A percentile compares a stretch with the other conserved stretches of the same genome.
These are phyloP conservation scores for Erigeron canadensis DNA, from an alignment of 129 eudicot genomes.

Conservation along the genomic window DNA sequence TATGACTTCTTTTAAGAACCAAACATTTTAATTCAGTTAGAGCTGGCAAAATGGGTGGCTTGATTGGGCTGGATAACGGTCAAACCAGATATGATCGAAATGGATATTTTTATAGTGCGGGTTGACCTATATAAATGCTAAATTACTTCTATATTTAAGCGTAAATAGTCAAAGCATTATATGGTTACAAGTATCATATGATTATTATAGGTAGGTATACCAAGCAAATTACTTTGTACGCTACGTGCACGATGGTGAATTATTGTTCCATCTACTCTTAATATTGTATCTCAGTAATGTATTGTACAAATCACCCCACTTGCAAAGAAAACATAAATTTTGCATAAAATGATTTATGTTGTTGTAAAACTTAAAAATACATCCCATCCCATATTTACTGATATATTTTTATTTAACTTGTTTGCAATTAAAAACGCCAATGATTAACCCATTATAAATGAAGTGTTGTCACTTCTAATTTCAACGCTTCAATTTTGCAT, in stretches of 20 bases:
- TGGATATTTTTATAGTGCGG: neutral
- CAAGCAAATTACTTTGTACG: too few species aligned
- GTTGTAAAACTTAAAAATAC: too few species aligned
- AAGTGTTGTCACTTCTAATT: neutral
- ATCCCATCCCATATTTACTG: neutral
- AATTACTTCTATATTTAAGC: neutral
- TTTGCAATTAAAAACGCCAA: neutral
- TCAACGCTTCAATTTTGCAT: neutral
- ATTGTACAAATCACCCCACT: too few species aligned
- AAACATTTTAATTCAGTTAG: neutral
- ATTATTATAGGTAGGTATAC: neutral
- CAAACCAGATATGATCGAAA: neutral
- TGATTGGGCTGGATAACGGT: neutral
- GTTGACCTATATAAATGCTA: neutral
- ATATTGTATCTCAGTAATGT: too few species aligned
- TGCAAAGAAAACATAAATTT: too few species aligned
- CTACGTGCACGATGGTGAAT: too few species aligned
- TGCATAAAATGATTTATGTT: too few species aligned
- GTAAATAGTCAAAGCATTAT: neutral
- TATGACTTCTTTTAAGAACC: constrained; percentile 10
- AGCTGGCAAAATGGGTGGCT: neutral
- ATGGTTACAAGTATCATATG: neutral
- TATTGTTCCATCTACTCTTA: too few species aligned
- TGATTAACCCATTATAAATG: neutral
- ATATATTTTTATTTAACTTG: neutral